A percentile compares a stretch with the other conserved stretches of the same genome.
Evolutionary conservation across 768 basidiomycete species (phyloP).

Genomic region (Suillus subluteus): DNA sequence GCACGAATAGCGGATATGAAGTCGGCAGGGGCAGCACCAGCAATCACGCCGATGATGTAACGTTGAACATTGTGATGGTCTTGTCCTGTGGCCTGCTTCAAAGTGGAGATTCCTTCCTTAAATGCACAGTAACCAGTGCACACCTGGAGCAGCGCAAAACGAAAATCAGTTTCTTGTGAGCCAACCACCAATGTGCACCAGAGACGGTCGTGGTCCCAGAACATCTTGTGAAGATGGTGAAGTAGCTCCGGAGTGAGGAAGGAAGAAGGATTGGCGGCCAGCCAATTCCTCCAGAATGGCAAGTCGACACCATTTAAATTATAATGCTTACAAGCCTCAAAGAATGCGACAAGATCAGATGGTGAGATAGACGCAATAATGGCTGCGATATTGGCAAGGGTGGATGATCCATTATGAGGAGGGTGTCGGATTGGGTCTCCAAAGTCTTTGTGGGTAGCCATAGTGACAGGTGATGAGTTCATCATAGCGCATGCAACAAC

Average conservation of each 20-base stretch:
- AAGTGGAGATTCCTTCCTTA: constrained; percentile 40
- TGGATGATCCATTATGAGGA: constrained; percentile 26
- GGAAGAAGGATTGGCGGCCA: constrained; percentile 33
- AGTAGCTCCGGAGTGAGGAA: constrained; percentile 43
- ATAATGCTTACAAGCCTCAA: constrained; percentile 1
- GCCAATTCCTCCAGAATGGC: constrained; percentile 43
- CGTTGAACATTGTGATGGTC: constrained; percentile 43
- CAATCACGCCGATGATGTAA: constrained; percentile 38
- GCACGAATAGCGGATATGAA: constrained; percentile 39
- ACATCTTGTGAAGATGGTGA: constrained; percentile 43
- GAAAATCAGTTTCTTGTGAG: constrained; percentile 38
- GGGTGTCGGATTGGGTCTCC: constrained; percentile 34
- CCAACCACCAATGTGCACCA: constrained; percentile 41
- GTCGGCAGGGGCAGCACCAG: constrained; percentile 31
- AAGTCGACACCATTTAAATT: constrained; percentile 17
- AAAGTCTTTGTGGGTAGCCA: constrained; percentile 33
- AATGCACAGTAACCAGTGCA: constrained; percentile 40
- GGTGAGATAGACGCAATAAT: background rate
- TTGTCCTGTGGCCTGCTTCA: constrained; percentile 46
- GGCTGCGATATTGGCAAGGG: constrained; percentile 22
- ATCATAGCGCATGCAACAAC: constrained; percentile 13
- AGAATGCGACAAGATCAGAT: constrained; percentile 11
- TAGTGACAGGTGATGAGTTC: constrained; percentile 36
- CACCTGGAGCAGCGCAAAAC: constrained; percentile 40
- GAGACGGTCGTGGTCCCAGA: constrained; percentile 42